Conservation (phyloP, 768 basidiomycete genomes). For the Thelephora aurantiotincta region DNA sequence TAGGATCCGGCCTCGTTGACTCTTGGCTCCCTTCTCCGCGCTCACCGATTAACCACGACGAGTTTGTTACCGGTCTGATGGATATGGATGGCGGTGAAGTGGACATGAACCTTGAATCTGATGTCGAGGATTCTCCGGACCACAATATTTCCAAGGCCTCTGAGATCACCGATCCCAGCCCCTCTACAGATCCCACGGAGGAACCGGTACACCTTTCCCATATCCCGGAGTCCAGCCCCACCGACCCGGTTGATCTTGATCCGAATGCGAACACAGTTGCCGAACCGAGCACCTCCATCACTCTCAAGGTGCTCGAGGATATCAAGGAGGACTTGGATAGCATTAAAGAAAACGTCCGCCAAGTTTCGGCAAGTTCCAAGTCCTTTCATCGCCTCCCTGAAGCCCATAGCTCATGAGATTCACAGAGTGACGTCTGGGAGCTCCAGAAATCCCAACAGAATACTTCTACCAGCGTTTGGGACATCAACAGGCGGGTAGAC, state of each 20-base stretch:
- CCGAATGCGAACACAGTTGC: not conserved
- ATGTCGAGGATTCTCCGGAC: not conserved
- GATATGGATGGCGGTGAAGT: no score
- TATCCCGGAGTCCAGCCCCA: not conserved
- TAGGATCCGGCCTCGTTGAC: conserved; percentile 7
- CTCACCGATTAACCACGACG: not conserved
- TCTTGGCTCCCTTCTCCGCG: conserved; percentile 7
- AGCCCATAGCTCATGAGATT: no score
- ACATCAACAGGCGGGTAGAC: conserved; percentile 24
- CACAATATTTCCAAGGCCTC: conserved; percentile 6
- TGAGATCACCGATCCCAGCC: not conserved
- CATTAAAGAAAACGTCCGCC: conserved; percentile 4
- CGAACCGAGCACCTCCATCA: not conserved
- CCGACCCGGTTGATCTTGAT: not conserved
- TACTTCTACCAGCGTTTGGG: conserved; percentile 27
- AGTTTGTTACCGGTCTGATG: not conserved
- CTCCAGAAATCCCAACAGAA: conserved; percentile 26
- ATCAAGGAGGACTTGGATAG: not conserved
- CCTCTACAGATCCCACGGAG: not conserved
- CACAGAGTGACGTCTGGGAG: conserved; percentile 19
- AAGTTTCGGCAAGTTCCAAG: conserved; percentile 6
- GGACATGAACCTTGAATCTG: not conserved
- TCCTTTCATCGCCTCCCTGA: not conserved
- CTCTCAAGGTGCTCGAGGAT: not conserved
- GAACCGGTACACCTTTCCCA: not conserved